Evolutionary conservation across 202 grass and related monocot species (phyloP).

Genomic region (Schoenoplectus tabernaemontani): DNA sequence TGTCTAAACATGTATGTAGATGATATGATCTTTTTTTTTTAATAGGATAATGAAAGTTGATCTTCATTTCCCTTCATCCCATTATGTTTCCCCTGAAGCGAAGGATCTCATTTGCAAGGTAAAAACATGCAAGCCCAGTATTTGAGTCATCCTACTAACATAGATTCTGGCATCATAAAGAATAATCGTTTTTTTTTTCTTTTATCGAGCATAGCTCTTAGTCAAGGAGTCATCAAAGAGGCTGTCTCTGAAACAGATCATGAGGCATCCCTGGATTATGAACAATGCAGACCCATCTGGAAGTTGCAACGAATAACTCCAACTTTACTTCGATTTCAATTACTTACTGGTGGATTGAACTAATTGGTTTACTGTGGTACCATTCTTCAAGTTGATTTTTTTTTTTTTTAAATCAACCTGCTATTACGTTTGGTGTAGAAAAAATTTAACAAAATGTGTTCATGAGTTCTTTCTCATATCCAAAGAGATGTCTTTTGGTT

Average conservation of each 20-base stretch:
- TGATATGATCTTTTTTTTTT: not conserved
- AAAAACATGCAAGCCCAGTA: not conserved
- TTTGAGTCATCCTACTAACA: not conserved
- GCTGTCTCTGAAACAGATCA: slow-evolving; percentile 63
- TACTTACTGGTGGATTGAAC: not conserved
- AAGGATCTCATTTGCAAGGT: slow-evolving; percentile 91
- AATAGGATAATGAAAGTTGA: slow-evolving; percentile 84
- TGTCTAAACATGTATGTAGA: not conserved
- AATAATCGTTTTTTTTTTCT: not conserved
- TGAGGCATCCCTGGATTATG: slow-evolving; percentile 83
- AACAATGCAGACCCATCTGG: slow-evolving; percentile 81
- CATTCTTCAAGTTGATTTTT: not conserved
- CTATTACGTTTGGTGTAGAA: not conserved
- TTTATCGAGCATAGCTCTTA: slow-evolving; percentile 51
- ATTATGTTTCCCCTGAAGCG: slow-evolving; percentile 52
- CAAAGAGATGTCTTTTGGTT: not conserved
- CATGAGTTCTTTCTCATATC: not conserved
- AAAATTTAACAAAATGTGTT: not conserved
- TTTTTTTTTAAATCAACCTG: not conserved
- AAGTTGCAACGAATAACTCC: slow-evolving; percentile 42
- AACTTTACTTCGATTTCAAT: not conserved
- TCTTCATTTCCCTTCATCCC: slow-evolving; percentile 55
- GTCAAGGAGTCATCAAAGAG: slow-evolving; percentile 95
- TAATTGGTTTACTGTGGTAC: not conserved
- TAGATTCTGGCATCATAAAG: slow-evolving; percentile 5